Evolutionary conservation across 768 basidiomycete species (phyloP), one percentile per base, ranked within the genome.

Genomic region (Pleurotus salmoneostramineus): DNA sequence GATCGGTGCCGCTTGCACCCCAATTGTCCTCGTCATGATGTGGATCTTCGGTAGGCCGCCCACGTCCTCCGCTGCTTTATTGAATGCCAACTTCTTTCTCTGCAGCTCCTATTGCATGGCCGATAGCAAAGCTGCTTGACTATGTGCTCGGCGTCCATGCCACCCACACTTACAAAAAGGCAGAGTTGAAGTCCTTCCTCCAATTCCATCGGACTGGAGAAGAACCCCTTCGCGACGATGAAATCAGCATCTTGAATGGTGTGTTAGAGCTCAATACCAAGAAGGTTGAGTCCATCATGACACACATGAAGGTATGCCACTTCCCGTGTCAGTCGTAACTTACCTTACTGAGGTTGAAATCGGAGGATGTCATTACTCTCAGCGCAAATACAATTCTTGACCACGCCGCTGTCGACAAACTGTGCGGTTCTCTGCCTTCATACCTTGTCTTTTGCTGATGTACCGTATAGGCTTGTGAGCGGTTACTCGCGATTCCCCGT

Each of bases 401-500:
- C 68, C 86, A 93, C 62, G 74, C 80, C 1, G 83, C 83, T 1
- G 85, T 98, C 14, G 93, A 95, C 66, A 77, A 76, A 47, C 82
- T 93, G 90, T 89, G 64, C 10, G 50, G 69, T 63, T 6, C 51
- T 5, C 59, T 35, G 14, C 11, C 17, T 44, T 4, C 58, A 45
- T n/a, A 42, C 10, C 49, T 31, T 42, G 33, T 34, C 60, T 62
- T 49, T 63, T 32, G 6, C 21, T 45, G 52, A 3, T 14, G 43
- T 45, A 33, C 32, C 33, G n/a, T 15, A 6, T 63, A 89, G 87
- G 46, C 70, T 90, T 17, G 66, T 77, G n/a, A 89, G 86, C 61
- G 95, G 95, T 0, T 97, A 96, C 68, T 95, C 94, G 1, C 86
- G 95, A 15, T 91, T 98, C 65, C 95, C 95, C 0, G 82, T 98